phyloP scores from a whole-genome alignment of 345 rosid species.

The Viola odorata region DNA sequence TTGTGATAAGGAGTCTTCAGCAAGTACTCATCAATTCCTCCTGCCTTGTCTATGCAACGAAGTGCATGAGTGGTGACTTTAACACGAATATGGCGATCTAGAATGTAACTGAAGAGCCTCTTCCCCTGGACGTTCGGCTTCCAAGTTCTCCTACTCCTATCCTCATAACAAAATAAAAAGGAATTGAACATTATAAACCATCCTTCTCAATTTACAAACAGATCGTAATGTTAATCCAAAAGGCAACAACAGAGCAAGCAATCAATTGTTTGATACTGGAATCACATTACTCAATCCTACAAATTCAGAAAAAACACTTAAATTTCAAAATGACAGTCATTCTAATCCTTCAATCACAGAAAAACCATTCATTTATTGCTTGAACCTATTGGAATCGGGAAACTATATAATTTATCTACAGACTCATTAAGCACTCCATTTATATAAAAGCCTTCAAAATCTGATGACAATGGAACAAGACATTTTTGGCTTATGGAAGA shows the following conservation, averaged over 20 bases:
- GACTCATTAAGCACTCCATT: too few species aligned
- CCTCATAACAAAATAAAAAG: conserved; percentile 8
- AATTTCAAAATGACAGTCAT: not conserved
- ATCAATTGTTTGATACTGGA: not conserved
- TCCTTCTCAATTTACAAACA: conserved; percentile 7
- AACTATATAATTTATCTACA: too few species aligned
- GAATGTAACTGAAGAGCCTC: conserved; percentile 83
- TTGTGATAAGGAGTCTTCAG: conserved; percentile 89
- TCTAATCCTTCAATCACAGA: not conserved
- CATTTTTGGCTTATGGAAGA: too few species aligned
- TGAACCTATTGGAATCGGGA: too few species aligned
- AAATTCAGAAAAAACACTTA: too few species aligned
- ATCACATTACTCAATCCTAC: too few species aligned
- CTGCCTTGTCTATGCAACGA: conserved; percentile 97
- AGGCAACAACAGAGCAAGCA: not conserved
- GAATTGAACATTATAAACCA: conserved; percentile 6
- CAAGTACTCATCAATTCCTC: conserved; percentile 95
- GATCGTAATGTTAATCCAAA: not conserved
- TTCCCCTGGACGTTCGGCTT: conserved; percentile 93
- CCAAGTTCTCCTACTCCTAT: conserved; percentile 78
- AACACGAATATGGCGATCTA: conserved; percentile 83
- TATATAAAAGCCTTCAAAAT: too few species aligned
- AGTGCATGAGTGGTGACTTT: conserved; percentile 89
- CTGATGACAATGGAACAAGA: too few species aligned
- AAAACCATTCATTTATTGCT: too few species aligned